Base-by-base conservation (phyloP, 345 rosid genomes). In the Brassica incana region DNA sequence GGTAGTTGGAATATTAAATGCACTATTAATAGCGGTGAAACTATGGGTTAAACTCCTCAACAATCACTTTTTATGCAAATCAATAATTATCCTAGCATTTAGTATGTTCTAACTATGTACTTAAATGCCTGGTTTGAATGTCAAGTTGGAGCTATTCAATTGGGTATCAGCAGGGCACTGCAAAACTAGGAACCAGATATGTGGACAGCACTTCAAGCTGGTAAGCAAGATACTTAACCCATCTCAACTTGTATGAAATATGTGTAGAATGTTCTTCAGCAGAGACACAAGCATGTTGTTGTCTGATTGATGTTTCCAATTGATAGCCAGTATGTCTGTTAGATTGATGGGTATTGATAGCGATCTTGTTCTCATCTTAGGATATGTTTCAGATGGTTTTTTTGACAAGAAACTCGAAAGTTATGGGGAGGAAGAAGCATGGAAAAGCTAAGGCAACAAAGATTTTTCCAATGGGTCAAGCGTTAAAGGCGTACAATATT, bases 381-480 rank as follows among this genome's bases (percentile, higher is more conserved):
- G 6, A 38, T 80, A 54, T 74, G 78, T 74, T 80, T 60, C 90
- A 95, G 99, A 61, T 65, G 95, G 95, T 16, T 95, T 29, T 0
- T 84, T 87, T 93, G 88, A 92, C 98, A 7, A 93, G 99, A 86
- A 98, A 95, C 82, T 76, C 98, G 0, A 84, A 98, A 56, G 94
- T 88, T 86, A 98, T 95, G 72, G 99, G 92, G 86, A 90, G 99
- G 88, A 95, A 91, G 77, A 93, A 95, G 81, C 99, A 97, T 8
- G 99, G 97, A 62, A 93, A 87, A 81, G 98, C 98, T 1, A 95
- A 95, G 84, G 99, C 99, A 58, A 95, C 97, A 81, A 95, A 95
- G 89, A 93, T 98, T 86, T 29, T 95, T 89, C 85, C 97, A 91
- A 82, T 95, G 97, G 99, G 97, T 90, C 86, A 93, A 95, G 83